Percentiles rank a stretch among this genome's conserved stretches.
Evolutionary conservation across 805 yeast species (phyloP).

Genomic region (Nematodospora valgi): DNA sequence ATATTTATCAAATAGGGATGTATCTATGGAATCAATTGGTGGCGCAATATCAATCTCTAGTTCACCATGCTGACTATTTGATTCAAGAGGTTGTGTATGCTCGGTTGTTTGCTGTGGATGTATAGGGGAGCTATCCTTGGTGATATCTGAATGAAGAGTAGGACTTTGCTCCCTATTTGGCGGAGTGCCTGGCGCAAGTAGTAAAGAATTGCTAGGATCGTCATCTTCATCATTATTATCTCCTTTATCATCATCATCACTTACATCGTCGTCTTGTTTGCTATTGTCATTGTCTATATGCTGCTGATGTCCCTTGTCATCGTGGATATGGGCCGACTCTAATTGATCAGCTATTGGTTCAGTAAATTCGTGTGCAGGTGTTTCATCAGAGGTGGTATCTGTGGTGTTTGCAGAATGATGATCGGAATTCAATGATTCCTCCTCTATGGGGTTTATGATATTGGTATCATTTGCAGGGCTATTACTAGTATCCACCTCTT

Average conservation of each 20-base stretch:
- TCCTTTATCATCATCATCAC: background rate
- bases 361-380: background rate
- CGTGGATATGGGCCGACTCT: background rate
- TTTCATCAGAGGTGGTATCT: conserved; percentile 6
- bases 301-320: background rate
- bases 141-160: background rate
- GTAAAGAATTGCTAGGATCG: conserved; percentile 11
- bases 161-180: background rate
- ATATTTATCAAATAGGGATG: conserved; percentile 13
- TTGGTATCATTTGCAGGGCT: background rate
- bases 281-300: background rate
- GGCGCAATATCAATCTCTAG: background rate
- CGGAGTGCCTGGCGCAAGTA: conserved; percentile 5
- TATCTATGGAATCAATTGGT: conserved; percentile 2
- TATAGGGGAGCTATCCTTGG: too few relatives aligned
- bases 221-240: conserved; percentile 3
- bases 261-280: background rate
- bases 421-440: conserved; percentile 1
- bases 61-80: background rate
- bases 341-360: background rate
- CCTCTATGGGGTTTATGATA: conserved; percentile 1
- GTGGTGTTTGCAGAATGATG: background rate
- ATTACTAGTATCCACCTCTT: conserved; percentile 7
- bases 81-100: too few relatives aligned
- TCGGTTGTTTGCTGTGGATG: too few relatives aligned